A percentile compares a stretch with the other conserved stretches of the same genome.
Evolutionary conservation across 352 stramenopile species (phyloP).

Genomic region (Phytophthora kernoviae): DNA sequence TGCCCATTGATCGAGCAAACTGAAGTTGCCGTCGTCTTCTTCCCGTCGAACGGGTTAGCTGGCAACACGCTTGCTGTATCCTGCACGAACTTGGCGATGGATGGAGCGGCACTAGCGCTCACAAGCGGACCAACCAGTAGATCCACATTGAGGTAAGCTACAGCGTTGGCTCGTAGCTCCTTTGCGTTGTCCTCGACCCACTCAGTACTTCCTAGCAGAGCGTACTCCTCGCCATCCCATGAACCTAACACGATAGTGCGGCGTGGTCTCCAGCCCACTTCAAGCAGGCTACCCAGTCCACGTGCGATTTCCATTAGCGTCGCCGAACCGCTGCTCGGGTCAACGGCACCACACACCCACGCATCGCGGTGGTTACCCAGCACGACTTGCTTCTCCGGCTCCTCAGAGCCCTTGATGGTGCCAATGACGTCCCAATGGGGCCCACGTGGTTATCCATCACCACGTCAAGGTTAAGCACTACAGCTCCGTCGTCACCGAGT

Average conservation of each 20-base stretch:
- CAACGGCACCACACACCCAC: conserved; percentile 70
- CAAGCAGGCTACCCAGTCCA: conserved; percentile 47
- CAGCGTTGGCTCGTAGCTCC: conserved; percentile 39
- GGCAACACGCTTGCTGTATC: conserved; percentile 43
- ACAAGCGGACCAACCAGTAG: conserved; percentile 49
- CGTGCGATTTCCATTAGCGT: conserved; percentile 63
- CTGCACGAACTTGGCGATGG: conserved; percentile 49
- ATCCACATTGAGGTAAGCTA: conserved; percentile 80
- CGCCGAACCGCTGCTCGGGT: conserved; percentile 66
- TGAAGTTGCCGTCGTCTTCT: conserved; percentile 2
- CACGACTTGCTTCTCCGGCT: conserved; percentile 46
- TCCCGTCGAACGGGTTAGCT: conserved; percentile 24
- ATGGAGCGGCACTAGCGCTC: conserved; percentile 43
- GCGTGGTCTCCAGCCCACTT: conserved; percentile 49
- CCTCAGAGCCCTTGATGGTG: conserved; percentile 34
- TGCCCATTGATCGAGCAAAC: conserved; percentile 37
- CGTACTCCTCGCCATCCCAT: conserved; percentile 77
- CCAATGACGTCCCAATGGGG: conserved; percentile 77
- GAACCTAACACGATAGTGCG: conserved; percentile 62
- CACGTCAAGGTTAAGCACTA: conserved; percentile 48
- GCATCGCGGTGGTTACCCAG: conserved; percentile 77
- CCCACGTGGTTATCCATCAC: conserved; percentile 58
- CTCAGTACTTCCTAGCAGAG: conserved; percentile 67
- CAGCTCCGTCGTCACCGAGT: conserved; percentile 47
- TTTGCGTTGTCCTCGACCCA: conserved; percentile 50